These are phyloP conservation scores for Alternaria conjuncta DNA, from an alignment of 2,329 filamentous ascomycete species.

Conservation along the genomic window DNA sequence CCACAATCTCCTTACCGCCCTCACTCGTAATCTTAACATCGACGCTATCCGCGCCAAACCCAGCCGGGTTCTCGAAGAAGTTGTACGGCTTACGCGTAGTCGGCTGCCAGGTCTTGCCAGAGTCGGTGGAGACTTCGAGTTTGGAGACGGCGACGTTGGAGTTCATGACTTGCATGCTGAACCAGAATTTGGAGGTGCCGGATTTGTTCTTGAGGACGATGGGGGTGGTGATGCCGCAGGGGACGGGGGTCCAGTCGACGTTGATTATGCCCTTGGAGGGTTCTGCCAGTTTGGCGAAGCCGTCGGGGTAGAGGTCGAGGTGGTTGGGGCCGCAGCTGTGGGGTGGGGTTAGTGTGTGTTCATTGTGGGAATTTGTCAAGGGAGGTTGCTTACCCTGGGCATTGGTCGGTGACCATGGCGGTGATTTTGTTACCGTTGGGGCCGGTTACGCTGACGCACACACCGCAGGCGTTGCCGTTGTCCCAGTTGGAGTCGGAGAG, in stretches of 20 bases:
- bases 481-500: conserved; percentile 66
- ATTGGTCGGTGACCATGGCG: conserved; percentile 69
- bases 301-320: conserved; percentile 62
- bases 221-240: conserved; percentile 59
- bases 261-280: conserved; percentile 56
- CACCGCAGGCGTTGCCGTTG: conserved; percentile 63
- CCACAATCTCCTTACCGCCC: conserved; percentile 58
- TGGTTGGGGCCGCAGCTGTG: conserved; percentile 57
- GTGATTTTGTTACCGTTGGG: conserved; percentile 64
- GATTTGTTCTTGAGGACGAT: conserved; percentile 62
- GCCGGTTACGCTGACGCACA: conserved; percentile 66
- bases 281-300: conserved; percentile 57
- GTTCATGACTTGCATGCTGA: conserved; percentile 70
- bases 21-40: conserved; percentile 63
- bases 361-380: too few relatives aligned
- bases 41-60: conserved; percentile 62
- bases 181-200: conserved; percentile 61
- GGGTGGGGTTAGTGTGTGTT: neutral
- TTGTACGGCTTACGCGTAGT: conserved; percentile 61
- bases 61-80: conserved; percentile 66
- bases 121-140: conserved; percentile 67
- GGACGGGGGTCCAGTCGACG: conserved; percentile 58
- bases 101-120: conserved; percentile 64
- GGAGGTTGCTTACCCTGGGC: conserved; percentile 53
- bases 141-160: conserved; percentile 62